phyloP scores from a whole-genome alignment of 805 yeast species.

The Hanseniaspora occidentalis region DNA sequence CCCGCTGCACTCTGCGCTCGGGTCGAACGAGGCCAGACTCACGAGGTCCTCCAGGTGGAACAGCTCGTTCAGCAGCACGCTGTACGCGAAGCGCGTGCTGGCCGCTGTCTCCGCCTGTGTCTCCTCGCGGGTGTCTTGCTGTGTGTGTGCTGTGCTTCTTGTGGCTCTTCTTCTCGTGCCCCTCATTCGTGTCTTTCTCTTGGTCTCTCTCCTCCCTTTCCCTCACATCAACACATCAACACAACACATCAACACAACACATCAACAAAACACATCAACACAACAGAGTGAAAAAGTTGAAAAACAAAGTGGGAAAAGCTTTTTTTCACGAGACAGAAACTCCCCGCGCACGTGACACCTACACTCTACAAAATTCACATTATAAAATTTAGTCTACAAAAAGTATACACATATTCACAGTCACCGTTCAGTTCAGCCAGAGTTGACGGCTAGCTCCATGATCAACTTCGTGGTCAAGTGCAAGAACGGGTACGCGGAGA shows the following conservation, averaged over 20 bases:
- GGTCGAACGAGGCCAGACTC: slow-evolving; percentile 52
- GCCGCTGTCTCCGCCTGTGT: slow-evolving; percentile 28
- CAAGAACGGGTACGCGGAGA: slow-evolving; percentile 88
- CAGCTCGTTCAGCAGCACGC: slow-evolving; percentile 42
- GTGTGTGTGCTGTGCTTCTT: not conserved
- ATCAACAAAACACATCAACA: no score
- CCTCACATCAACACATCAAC: no score
- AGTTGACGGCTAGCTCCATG: slow-evolving; percentile 91
- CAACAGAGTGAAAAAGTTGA: no score
- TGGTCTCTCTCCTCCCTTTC: not conserved
- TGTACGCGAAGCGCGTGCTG: slow-evolving; percentile 34
- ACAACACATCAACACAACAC: no score
- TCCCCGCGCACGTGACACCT: no score
- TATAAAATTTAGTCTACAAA: no score
- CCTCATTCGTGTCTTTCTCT: not conserved
- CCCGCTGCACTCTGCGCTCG: slow-evolving; percentile 27
- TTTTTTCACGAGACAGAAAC: no score
- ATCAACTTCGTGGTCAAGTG: slow-evolving; percentile 85
- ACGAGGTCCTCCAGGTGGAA: slow-evolving; percentile 52
- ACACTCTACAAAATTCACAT: no score
- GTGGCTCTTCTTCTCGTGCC: not conserved
- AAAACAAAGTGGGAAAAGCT: no score
- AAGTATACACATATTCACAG: not conserved
- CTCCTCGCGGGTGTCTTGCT: not conserved
- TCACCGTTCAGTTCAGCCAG: not conserved